Conservation (phyloP, 1,284 basidiomycete species). For the Filobasidium uniguttulatum region DNA sequence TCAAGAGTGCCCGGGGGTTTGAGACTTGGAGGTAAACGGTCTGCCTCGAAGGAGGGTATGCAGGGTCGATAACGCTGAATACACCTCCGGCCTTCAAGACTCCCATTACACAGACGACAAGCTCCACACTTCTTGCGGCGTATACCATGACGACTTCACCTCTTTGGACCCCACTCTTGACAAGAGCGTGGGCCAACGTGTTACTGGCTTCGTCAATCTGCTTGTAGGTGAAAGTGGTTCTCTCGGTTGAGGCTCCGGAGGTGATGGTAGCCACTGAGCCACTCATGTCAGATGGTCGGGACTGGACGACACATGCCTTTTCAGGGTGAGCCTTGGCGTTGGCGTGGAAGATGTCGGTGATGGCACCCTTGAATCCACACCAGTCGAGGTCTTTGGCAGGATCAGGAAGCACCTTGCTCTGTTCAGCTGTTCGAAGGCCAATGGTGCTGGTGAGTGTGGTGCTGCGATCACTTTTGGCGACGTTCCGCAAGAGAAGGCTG, state of each 20-base stretch:
- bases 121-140: constrained; percentile 87
- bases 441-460: constrained; percentile 53
- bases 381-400: constrained; percentile 84
- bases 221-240: constrained; percentile 59
- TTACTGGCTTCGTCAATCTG: constrained; percentile 77
- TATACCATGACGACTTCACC: constrained; percentile 99
- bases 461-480: constrained; percentile 50
- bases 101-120: constrained; percentile 94
- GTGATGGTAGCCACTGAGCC: constrained; percentile 4
- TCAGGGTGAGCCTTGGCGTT: constrained; percentile 68
- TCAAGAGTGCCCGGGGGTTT: constrained; percentile 79
- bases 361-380: constrained; percentile 93
- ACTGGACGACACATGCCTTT: constrained; percentile 69
- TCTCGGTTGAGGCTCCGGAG: constrained; percentile 35
- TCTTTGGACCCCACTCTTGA: constrained; percentile 70
- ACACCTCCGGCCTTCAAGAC: constrained; percentile 93
- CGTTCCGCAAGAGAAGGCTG: constrained; percentile 56
- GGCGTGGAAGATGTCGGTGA: constrained; percentile 78
- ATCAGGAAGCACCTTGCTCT: constrained; percentile 52
- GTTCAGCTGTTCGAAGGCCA: constrained; percentile 53
- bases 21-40: constrained; percentile 93
- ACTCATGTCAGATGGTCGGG: constrained; percentile 36
- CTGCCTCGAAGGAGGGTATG: constrained; percentile 88
- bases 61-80: constrained; percentile 97
- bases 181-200: constrained; percentile 77